A percentile compares a stretch with the other conserved stretches of the same genome.
These are phyloP conservation scores for Calonectria ilicicola DNA, from an alignment of 2,329 filamentous ascomycete species.

Conservation along the genomic window DNA sequence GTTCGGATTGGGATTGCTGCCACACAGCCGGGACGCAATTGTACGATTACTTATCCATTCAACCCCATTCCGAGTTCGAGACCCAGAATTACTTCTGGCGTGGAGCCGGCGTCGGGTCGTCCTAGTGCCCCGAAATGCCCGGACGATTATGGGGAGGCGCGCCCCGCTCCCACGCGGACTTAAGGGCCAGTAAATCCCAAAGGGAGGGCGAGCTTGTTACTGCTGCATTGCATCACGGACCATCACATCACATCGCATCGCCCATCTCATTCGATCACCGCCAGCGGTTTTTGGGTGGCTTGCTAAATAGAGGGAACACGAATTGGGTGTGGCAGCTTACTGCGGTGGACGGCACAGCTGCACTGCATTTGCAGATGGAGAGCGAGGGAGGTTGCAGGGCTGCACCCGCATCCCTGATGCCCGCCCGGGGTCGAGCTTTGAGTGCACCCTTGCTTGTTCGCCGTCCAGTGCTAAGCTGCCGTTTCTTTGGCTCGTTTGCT, in stretches of 20 bases:
- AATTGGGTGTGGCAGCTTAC: constrained; percentile 6
- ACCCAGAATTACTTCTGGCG: constrained; percentile 26
- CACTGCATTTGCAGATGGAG: constrained; percentile 1
- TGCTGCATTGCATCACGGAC: not conserved
- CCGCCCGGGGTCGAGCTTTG: not conserved
- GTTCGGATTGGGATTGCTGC: not conserved
- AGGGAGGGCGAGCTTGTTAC: not conserved
- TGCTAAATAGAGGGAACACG: not conserved
- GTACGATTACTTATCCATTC: constrained; percentile 2
- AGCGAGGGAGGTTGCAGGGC: not conserved
- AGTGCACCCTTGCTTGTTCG: not conserved
- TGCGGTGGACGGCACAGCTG: not conserved
- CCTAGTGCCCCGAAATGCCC: constrained; percentile 34
- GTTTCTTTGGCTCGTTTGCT: not conserved
- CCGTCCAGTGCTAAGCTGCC: not conserved
- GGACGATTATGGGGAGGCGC: constrained; percentile 18
- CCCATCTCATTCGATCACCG: not conserved
- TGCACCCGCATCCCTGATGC: constrained; percentile 3
- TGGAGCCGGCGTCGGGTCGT: constrained; percentile 31
- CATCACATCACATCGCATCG: not conserved
- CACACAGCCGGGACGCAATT: constrained; percentile 2
- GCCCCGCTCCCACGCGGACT: constrained; percentile 37
- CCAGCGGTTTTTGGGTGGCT: not conserved
- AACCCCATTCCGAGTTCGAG: not conserved
- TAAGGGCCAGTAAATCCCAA: constrained; percentile 41